These are phyloP conservation scores for Lophiotrema nucula DNA, from an alignment of 495 filamentous ascomycete genomes.

Conservation along the genomic window DNA sequence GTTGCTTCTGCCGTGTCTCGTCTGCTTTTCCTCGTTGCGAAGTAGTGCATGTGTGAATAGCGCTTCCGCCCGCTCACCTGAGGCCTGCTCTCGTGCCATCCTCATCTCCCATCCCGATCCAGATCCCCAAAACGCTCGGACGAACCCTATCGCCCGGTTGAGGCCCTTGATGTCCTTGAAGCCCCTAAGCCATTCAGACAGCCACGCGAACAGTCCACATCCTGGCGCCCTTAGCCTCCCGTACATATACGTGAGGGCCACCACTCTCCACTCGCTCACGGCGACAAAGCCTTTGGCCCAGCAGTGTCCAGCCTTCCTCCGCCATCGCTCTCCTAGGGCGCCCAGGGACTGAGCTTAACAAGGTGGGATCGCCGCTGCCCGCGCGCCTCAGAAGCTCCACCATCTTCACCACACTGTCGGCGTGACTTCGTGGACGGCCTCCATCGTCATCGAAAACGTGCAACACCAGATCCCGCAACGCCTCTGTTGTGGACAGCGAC, in stretches of 20 bases:
- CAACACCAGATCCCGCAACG: constrained; percentile 30
- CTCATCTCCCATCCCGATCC: constrained; percentile 28
- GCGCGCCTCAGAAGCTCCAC: constrained; percentile 30
- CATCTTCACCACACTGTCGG: constrained; percentile 1
- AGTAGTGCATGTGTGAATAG: constrained; percentile 30
- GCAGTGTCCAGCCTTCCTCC: constrained; percentile 24
- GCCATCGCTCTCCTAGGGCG: constrained; percentile 30
- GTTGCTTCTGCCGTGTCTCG: constrained; percentile 36
- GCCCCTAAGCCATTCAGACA: constrained; percentile 28
- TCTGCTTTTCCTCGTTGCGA: constrained; percentile 33
- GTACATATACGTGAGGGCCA: constrained; percentile 39
- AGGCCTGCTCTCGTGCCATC: constrained; percentile 28
- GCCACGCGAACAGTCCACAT: constrained; percentile 34
- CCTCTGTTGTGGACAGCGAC: constrained; percentile 16
- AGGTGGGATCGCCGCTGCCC: constrained; percentile 35
- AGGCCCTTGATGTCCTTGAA: constrained; percentile 23
- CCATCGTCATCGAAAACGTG: constrained; percentile 24
- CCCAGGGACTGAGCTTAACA: constrained; percentile 38
- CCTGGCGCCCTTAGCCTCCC: constrained; percentile 33
- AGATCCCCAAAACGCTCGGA: constrained; percentile 36
- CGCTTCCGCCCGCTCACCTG: constrained; percentile 18
- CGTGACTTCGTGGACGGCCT: constrained; percentile 6
- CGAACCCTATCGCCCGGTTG: constrained; percentile 37
- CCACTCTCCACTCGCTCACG: constrained; percentile 35
- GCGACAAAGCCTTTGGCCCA: constrained; percentile 34